Evolutionary conservation across 176 grass and related monocot genomes (phyloP), one percentile per base, ranked within the genome.

Genomic region (Ananas comosus): DNA sequence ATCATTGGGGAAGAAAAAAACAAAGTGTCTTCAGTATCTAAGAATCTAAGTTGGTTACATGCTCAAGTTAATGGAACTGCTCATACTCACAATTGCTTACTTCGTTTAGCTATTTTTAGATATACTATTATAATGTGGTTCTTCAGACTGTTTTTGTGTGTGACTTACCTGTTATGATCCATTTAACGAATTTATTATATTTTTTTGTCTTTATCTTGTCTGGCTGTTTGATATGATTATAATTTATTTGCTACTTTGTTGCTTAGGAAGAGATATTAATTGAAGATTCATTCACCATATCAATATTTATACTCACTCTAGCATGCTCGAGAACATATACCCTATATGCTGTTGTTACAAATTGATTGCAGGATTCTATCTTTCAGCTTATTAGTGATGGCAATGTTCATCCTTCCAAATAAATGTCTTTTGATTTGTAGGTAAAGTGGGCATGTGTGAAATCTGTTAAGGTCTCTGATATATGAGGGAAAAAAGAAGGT

Each of bases 351-450:
- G 74, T 59, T 59, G 11, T 69, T 21, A 67, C 50, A 50, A 70
- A 68, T 7, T 79, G 80, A 88, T 82, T 88, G 49, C 82, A 85
- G 92, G 88, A 82, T 91, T 86, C 79, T 90, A 85, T 83, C 76
- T 75, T 84, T 82, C 76, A 78, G 72, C 69, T 85, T 88, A 86
- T 82, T 77, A 89, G 88, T 69, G 85, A 85, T 96, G 92, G 67
- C 88, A 86, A 59, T 86, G 83, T 84, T 91, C 92, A 87, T 84
- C 80, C 74, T 80, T 81, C 88, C 88, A 91, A 91, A 88, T 96
- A 82, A 96, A 96, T 91, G 78, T 89, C 83, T 96, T 91, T 83
- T 81, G 80, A 86, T 91, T 96, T 96, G 92, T 96, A 96, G 92
- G 92, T 89, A 75, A 91, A 84, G 83, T 91, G 83, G 92, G 80